phyloP scores from a whole-genome alignment of 768 basidiomycete genomes.

The Scleroderma bovista region DNA sequence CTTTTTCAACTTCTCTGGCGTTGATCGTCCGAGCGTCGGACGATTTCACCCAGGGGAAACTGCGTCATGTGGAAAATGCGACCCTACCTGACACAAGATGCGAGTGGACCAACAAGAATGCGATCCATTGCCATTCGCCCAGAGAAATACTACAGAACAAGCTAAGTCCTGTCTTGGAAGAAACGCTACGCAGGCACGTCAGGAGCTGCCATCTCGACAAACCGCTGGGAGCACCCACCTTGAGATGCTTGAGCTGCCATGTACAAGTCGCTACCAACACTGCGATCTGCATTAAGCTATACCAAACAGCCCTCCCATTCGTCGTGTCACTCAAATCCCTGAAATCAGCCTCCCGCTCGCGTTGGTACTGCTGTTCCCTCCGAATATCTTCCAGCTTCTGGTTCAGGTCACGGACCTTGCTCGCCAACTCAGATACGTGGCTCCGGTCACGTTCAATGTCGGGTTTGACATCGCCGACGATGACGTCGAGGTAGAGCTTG shows the following conservation, averaged over 20 bases:
- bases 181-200: conserved; percentile 47
- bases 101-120: background rate
- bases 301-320: conserved; percentile 94
- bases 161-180: conserved; percentile 75
- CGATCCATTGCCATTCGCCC: too few relatives aligned
- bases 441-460: conserved; percentile 85
- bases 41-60: too few relatives aligned
- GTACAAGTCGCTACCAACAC: conserved; percentile 80
- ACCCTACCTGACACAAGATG: background rate
- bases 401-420: conserved; percentile 89
- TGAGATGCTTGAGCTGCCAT: conserved; percentile 93
- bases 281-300: conserved; percentile 81
- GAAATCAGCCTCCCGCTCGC: conserved; percentile 90
- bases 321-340: conserved; percentile 84
- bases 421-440: conserved; percentile 76
- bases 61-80: background rate
- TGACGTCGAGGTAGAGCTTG: conserved; percentile 90
- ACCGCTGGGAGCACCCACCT: conserved; percentile 53
- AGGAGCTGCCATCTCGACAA: conserved; percentile 1
- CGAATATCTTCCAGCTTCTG: conserved; percentile 89
- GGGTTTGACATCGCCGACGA: conserved; percentile 81
- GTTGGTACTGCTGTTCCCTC: conserved; percentile 95
- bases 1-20: too few relatives aligned
- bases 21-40: background rate
- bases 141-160: conserved; percentile 4